Evolutionary conservation across 2,329 filamentous ascomycete species (phyloP).

Genomic region (Colletotrichum tamarilloi): DNA sequence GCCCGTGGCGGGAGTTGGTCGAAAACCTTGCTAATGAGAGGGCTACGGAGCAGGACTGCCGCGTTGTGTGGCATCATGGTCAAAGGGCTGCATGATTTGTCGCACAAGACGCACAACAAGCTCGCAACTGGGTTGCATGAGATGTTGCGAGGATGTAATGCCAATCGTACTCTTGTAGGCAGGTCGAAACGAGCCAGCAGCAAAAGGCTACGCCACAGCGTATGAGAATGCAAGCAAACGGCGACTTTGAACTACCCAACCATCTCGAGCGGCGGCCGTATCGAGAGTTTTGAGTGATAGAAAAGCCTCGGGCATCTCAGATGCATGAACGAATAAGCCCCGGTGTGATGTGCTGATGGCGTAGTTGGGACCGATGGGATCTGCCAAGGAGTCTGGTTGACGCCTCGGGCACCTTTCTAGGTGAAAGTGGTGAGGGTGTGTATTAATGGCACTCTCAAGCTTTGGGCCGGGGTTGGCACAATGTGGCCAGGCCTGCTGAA

Average conservation of each 20-base stretch:
- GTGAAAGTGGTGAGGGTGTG: not conserved
- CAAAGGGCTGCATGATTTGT: conserved; percentile 8
- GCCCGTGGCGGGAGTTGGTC: not conserved
- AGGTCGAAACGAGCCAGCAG: not conserved
- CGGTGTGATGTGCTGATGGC: conserved; percentile 4
- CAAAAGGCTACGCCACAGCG: not conserved
- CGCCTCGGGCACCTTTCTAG: conserved; percentile 4
- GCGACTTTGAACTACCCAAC: not conserved
- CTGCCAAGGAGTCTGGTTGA: conserved; percentile 1
- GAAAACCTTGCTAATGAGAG: conserved; percentile 4
- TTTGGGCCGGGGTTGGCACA: conserved; percentile 10
- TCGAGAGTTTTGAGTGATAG: not conserved
- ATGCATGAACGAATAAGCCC: conserved; percentile 13
- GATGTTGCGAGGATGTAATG: conserved; percentile 3
- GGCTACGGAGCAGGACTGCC: not conserved
- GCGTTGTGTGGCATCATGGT: not conserved
- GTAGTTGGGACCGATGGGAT: conserved; percentile 11
- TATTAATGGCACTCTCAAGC: not conserved
- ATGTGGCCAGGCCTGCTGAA: conserved; percentile 12
- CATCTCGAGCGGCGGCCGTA: not conserved
- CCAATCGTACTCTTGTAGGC: not conserved
- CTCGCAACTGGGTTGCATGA: conserved; percentile 6
- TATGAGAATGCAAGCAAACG: not conserved
- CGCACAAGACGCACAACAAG: conserved; percentile 12
- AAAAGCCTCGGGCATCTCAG: conserved; percentile 7